phyloP scores from a whole-genome alignment of 176 grass and related monocot species.

The Pharus latifolius region DNA sequence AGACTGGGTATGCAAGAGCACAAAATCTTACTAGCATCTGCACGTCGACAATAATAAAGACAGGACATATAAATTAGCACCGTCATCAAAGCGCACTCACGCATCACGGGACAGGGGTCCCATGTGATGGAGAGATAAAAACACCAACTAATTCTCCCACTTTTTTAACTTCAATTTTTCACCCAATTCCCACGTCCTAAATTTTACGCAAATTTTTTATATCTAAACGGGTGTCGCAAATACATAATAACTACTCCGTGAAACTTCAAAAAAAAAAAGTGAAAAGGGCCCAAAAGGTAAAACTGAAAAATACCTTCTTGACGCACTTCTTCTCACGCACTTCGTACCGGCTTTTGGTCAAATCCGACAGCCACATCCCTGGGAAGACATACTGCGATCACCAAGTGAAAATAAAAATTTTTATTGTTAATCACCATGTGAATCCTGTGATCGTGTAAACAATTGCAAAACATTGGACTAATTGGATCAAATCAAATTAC shows the following conservation, averaged over 20 bases:
- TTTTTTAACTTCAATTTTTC: neutral
- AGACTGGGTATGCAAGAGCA: neutral
- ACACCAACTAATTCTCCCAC: neutral
- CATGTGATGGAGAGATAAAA: neutral
- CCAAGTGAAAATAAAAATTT: neutral
- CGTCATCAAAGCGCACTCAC: constrained; percentile 12
- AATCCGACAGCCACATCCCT: constrained; percentile 69
- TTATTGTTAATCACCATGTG: no score
- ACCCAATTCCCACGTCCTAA: neutral
- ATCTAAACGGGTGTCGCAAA: no score
- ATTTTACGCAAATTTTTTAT: neutral
- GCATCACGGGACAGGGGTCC: constrained; percentile 7
- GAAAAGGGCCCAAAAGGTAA: no score
- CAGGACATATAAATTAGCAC: neutral
- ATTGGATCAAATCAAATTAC: no score
- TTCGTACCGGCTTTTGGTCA: constrained; percentile 57
- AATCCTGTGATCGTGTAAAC: neutral
- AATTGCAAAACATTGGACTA: neutral
- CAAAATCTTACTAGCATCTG: neutral
- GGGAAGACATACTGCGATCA: constrained; percentile 48
- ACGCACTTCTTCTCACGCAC: constrained; percentile 83
- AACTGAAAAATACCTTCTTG: constrained; percentile 50
- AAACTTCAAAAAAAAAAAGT: neutral
- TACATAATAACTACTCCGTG: no score
- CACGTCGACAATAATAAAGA: neutral